Evolutionary conservation across 2,329 filamentous ascomycete species (phyloP).

Genomic region (Fonsecaea pugnacius): DNA sequence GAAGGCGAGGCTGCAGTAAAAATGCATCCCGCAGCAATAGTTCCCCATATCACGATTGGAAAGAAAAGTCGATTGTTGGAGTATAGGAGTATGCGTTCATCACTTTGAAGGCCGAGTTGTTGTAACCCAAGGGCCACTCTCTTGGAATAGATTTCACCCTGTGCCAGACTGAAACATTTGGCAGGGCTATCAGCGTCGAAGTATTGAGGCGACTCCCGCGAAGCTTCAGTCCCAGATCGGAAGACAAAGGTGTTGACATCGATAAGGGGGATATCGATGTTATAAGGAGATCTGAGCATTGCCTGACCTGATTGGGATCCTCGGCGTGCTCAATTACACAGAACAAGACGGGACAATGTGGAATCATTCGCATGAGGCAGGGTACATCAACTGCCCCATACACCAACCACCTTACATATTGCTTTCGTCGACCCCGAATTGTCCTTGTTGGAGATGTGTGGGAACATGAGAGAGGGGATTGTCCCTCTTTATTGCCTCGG

Average conservation of each 20-base stretch:
- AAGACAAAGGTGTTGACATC: slow-evolving; percentile 10
- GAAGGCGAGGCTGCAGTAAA: slow-evolving; percentile 56
- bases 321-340: not conserved
- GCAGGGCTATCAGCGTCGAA: slow-evolving; percentile 3
- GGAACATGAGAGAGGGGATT: not conserved
- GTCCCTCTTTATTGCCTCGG: not conserved
- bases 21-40: slow-evolving; percentile 54
- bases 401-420: not conserved
- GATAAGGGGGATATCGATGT: not conserved
- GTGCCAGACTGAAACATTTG: slow-evolving; percentile 3
- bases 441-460: not conserved
- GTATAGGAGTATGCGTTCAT: slow-evolving; percentile 26
- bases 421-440: not conserved
- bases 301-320: not conserved
- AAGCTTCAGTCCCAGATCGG: slow-evolving; percentile 1
- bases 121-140: slow-evolving; percentile 3
- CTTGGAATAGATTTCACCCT: slow-evolving; percentile 4
- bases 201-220: slow-evolving; percentile 4
- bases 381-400: not conserved
- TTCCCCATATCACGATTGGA: slow-evolving; percentile 45
- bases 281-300: slow-evolving; percentile 13
- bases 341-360: not conserved
- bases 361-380: not conserved
- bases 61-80: slow-evolving; percentile 28
- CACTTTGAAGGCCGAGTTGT: slow-evolving; percentile 15